Conservation (phyloP, 371 early-diverging fungal species). For the Globomyces sp. region DNA sequence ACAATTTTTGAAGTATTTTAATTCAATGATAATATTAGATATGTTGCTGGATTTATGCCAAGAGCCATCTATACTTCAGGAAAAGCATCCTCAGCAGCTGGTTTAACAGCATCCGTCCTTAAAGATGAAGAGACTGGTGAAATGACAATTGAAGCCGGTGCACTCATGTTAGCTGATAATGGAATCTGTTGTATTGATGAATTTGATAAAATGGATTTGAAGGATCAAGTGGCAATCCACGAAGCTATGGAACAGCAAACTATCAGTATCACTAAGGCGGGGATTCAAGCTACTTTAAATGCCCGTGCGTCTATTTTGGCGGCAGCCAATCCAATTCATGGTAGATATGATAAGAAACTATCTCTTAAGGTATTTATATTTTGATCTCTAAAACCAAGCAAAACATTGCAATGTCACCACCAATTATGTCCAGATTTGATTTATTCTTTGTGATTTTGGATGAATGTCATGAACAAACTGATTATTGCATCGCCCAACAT, state of each 20-base stretch:
- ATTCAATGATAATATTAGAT: conserved; percentile 21
- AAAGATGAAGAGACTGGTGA: conserved; percentile 99
- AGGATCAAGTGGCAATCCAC: conserved; percentile 99
- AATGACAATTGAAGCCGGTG: conserved; percentile 99
- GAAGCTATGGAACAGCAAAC: conserved; percentile 99
- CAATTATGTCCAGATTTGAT: conserved; percentile 99
- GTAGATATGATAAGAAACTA: conserved; percentile 93
- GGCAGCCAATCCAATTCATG: conserved; percentile 98
- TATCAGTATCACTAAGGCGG: conserved; percentile 99
- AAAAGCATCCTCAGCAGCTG: conserved; percentile 98
- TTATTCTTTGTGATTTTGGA: conserved; percentile 98
- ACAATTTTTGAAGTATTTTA: conserved; percentile 84
- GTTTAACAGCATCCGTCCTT: conserved; percentile 98
- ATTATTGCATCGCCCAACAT: conserved; percentile 90
- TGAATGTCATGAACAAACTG: conserved; percentile 89
- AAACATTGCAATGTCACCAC: conserved; percentile 97
- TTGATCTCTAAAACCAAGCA: conserved; percentile 61
- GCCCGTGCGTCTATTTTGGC: conserved; percentile 98
- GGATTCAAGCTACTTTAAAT: conserved; percentile 98
- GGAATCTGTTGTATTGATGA: conserved; percentile 99
- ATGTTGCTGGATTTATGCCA: conserved; percentile 85
- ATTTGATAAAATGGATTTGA: conserved; percentile 99
- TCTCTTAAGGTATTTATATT: conserved; percentile 66
- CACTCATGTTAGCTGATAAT: conserved; percentile 99
- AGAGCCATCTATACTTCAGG: conserved; percentile 98